A percentile compares a stretch with the other conserved stretches of the same genome.
Evolutionary conservation across 306 rosid species (phyloP).

Genomic region (Hippophae gyantsensis): DNA sequence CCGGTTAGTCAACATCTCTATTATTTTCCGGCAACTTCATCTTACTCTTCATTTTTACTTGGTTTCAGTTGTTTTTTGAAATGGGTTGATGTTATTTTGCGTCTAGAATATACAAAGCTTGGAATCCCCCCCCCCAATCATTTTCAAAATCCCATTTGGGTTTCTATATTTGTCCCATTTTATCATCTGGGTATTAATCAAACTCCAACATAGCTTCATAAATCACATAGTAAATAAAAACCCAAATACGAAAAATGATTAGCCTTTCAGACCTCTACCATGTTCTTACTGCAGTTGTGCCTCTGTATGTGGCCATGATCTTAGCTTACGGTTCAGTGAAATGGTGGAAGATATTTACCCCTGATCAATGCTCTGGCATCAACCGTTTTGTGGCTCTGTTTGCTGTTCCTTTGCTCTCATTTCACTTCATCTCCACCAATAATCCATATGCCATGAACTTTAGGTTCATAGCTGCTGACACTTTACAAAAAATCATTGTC

Average conservation of each 20-base stretch:
- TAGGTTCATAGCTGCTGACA: conserved; percentile 69
- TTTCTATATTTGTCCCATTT: neutral
- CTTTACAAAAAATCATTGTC: conserved; percentile 53
- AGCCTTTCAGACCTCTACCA: conserved; percentile 54
- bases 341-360: conserved; percentile 87
- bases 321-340: conserved; percentile 76
- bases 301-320: conserved; percentile 79
- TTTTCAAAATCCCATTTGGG: conserved; percentile 1
- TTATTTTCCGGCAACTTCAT: conserved; percentile 3
- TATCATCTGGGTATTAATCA: neutral
- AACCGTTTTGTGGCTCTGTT: conserved; percentile 85
- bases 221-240: neutral
- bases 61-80: neutral
- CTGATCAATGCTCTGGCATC: conserved; percentile 81
- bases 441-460: conserved; percentile 72
- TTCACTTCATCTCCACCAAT: conserved; percentile 78
- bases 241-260: conserved; percentile 35
- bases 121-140: neutral
- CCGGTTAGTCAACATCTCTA: neutral
- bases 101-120: neutral
- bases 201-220: neutral
- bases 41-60: neutral
- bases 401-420: conserved; percentile 76
- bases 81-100: conserved; percentile 4
- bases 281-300: conserved; percentile 76